Evolutionary conservation across 345 rosid species (phyloP).

Genomic region (Eucalyptus fibrosa): DNA sequence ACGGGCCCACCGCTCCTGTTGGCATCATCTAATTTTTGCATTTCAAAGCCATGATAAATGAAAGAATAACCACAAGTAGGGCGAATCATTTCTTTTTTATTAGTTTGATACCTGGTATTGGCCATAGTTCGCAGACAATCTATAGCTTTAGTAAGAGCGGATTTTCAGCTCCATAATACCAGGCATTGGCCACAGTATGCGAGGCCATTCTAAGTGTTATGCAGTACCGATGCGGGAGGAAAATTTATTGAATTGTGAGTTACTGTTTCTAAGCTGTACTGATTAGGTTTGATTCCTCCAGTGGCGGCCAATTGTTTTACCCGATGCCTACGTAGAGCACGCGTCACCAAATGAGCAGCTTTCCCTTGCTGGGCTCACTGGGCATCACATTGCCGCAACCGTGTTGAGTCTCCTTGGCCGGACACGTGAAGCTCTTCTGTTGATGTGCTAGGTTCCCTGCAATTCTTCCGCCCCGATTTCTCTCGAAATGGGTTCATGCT

Average conservation of each 20-base stretch:
- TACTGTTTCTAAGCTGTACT: background rate
- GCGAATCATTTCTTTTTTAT: background rate
- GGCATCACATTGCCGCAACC: conserved; percentile 90
- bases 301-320: conserved; percentile 94
- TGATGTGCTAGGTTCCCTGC: conserved; percentile 42
- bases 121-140: background rate
- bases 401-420: conserved; percentile 73
- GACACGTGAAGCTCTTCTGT: conserved; percentile 75
- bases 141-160: background rate
- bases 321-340: conserved; percentile 71
- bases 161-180: background rate
- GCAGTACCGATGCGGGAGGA: background rate
- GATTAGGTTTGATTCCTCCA: conserved; percentile 1
- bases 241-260: background rate
- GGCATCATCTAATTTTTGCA: background rate
- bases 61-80: background rate
- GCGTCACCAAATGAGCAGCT: conserved; percentile 71
- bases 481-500: background rate
- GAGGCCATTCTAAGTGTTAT: background rate
- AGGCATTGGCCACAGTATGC: background rate
- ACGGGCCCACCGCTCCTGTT: background rate
- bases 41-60: background rate
- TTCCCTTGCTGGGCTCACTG: conserved; percentile 62
- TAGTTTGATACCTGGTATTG: background rate
- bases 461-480: background rate